These are phyloP conservation scores for Dactylellina parvicollis DNA, from an alignment of 2,329 filamentous ascomycete genomes.

Conservation along the genomic window DNA sequence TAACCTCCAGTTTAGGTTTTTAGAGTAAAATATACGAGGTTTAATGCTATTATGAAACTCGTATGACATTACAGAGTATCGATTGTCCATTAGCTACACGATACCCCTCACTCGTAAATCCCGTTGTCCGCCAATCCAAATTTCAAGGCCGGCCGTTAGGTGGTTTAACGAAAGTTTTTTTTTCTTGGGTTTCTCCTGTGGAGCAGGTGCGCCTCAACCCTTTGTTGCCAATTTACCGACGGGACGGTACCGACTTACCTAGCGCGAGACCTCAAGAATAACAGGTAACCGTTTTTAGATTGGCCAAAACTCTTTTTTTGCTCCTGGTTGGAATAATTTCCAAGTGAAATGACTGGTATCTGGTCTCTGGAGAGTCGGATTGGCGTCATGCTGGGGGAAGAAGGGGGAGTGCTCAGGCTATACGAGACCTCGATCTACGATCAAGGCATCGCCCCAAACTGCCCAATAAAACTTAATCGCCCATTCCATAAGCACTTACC, in stretches of 20 bases:
- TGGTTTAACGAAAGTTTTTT: conserved; percentile 6
- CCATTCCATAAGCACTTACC: conserved; percentile 17
- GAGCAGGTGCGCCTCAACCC: conserved; percentile 19
- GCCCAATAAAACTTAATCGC: conserved; percentile 31
- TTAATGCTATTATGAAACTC: neutral
- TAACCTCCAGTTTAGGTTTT: conserved; percentile 24
- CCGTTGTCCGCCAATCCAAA: conserved; percentile 1
- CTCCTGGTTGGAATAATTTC: conserved; percentile 43
- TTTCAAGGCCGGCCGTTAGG: conserved; percentile 5
- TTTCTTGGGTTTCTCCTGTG: conserved; percentile 9
- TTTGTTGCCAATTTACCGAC: conserved; percentile 52
- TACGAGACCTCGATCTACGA: conserved; percentile 27
- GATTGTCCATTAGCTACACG: neutral
- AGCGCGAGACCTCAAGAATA: conserved; percentile 47
- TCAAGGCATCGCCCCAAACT: conserved; percentile 48
- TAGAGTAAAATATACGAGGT: conserved; percentile 24
- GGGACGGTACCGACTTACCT: conserved; percentile 46
- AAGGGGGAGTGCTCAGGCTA: conserved; percentile 30
- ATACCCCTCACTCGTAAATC: neutral
- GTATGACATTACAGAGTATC: conserved; percentile 2
- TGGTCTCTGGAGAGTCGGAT: conserved; percentile 14
- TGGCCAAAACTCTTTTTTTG: conserved; percentile 25
- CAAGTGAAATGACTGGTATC: conserved; percentile 9
- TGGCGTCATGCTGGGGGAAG: conserved; percentile 7
- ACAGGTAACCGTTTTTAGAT: conserved; percentile 52